These are phyloP conservation scores for Mycotypha africana DNA, from an alignment of 371 early-diverging fungal species.

Conservation along the genomic window DNA sequence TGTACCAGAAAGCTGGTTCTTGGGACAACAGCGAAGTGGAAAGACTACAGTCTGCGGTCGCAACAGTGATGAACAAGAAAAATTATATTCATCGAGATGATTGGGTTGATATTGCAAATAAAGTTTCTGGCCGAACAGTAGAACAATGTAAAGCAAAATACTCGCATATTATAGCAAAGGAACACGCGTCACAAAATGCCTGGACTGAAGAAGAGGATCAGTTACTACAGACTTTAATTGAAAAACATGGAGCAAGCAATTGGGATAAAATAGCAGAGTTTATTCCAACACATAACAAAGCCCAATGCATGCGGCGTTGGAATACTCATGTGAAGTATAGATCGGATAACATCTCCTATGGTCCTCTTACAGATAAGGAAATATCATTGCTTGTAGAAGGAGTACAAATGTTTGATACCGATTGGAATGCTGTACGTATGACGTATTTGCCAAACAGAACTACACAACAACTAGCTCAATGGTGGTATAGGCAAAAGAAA, in stretches of 20 bases:
- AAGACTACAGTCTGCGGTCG: background rate
- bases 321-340: constrained; percentile 1
- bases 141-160: constrained; percentile 20
- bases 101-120: constrained; percentile 10
- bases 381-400: constrained; percentile 27
- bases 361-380: constrained; percentile 21
- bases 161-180: background rate
- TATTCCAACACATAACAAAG: constrained; percentile 7
- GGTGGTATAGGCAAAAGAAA: constrained; percentile 17
- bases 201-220: constrained; percentile 25
- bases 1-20: background rate
- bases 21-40: background rate
- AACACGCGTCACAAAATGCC: background rate
- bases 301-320: constrained; percentile 27
- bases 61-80: no score
- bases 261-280: constrained; percentile 10
- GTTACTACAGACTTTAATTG: background rate
- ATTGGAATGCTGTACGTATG: constrained; percentile 33
- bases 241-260: constrained; percentile 2
- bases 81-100: background rate
- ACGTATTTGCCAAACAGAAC: constrained; percentile 34
- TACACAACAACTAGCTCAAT: constrained; percentile 28
- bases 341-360: background rate
- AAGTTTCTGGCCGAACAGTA: constrained; percentile 5
- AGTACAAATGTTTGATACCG: constrained; percentile 33